Percentiles rank a stretch among this genome's conserved stretches.
Evolutionary conservation across 352 stramenopile genomes (phyloP).

Genomic region (Phytophthora megakarya): DNA sequence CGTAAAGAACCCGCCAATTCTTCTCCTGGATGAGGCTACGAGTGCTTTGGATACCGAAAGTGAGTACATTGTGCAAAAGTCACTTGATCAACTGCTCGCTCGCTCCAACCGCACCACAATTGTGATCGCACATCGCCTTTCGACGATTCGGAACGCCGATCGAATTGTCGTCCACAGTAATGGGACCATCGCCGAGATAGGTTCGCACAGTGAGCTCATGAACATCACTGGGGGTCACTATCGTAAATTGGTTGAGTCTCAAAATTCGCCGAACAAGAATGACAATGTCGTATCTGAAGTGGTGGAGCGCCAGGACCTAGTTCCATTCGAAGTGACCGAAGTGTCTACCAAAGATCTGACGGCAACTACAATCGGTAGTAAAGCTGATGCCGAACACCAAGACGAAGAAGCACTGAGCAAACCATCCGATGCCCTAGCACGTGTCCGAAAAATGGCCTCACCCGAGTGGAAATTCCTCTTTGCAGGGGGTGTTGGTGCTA

Average conservation of each 20-base stretch:
- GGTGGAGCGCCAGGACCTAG: not conserved
- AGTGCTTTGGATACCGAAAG: constrained; percentile 68
- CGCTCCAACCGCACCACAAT: constrained; percentile 79
- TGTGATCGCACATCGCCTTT: constrained; percentile 83
- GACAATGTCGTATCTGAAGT: not conserved
- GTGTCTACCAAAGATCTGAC: not conserved
- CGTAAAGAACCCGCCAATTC: constrained; percentile 80
- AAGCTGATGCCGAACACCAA: not conserved
- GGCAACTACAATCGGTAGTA: no score
- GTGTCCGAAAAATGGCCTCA: constrained; percentile 41
- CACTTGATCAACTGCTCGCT: constrained; percentile 67
- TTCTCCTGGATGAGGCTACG: constrained; percentile 44
- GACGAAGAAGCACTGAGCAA: not conserved
- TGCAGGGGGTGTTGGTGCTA: constrained; percentile 24
- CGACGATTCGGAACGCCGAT: constrained; percentile 77
- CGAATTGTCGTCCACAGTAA: constrained; percentile 75
- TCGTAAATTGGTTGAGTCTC: constrained; percentile 5
- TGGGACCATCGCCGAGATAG: constrained; percentile 62
- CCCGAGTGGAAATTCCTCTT: constrained; percentile 37
- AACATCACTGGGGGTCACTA: constrained; percentile 14
- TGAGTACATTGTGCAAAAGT: constrained; percentile 90
- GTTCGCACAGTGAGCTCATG: constrained; percentile 73
- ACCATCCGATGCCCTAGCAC: constrained; percentile 31
- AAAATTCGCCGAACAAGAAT: not conserved
- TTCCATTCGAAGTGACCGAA: not conserved